phyloP scores from a whole-genome alignment of 2,329 filamentous ascomycete species.

The Phyllosticta citribraziliensis region DNA sequence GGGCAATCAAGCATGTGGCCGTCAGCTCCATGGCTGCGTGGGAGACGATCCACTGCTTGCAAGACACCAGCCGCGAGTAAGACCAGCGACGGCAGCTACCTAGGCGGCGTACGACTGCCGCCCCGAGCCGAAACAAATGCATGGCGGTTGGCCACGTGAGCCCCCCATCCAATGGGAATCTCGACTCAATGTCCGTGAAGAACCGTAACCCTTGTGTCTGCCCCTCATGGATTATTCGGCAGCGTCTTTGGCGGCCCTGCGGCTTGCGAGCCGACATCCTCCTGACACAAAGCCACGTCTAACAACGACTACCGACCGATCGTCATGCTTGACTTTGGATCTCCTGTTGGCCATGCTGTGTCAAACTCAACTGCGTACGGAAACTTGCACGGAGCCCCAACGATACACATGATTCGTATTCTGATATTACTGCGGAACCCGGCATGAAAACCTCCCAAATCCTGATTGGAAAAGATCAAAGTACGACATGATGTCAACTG shows the following conservation, averaged over 20 bases:
- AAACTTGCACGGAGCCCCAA: neutral
- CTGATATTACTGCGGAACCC: neutral
- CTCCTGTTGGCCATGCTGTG: neutral
- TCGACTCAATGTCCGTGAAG: neutral
- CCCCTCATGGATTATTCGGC: neutral
- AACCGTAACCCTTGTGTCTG: neutral
- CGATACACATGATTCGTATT: neutral
- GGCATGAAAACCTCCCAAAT: neutral
- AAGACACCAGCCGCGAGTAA: neutral
- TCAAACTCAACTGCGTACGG: neutral
- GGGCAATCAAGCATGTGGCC: neutral
- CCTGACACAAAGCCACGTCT: neutral
- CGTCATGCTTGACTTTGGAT: neutral
- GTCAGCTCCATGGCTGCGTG: neutral
- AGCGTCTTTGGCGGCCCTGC: neutral
- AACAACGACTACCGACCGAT: neutral
- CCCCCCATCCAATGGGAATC: neutral
- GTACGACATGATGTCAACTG: too few relatives aligned
- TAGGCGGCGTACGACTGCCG: neutral
- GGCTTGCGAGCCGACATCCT: neutral
- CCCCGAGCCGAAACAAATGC: neutral
- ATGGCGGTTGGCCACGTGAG: neutral
- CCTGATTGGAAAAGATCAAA: neutral
- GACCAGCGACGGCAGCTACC: neutral
- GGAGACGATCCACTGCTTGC: neutral